Evolutionary conservation across 2,329 filamentous ascomycete species (phyloP), one percentile per base, ranked within the genome.

Genomic region (Dactylellina haptotyla): DNA sequence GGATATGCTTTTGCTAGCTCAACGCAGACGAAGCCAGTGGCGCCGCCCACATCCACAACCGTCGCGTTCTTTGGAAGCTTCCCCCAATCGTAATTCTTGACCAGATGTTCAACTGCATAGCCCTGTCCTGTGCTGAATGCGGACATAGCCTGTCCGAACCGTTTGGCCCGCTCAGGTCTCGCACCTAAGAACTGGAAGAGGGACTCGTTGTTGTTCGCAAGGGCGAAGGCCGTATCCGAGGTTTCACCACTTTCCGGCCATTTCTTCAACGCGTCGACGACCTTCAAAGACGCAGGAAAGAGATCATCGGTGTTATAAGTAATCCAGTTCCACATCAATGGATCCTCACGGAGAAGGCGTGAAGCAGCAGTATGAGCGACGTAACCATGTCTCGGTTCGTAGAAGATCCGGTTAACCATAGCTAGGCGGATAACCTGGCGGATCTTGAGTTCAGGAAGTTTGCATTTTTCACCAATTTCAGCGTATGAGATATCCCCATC

Each of bases 41-140:
- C 85, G 1, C 87, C 87, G 8, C 87, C 87, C 10, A 87, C 76
- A 62, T 89, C 87, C 3, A 89, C 85, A 39, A 89, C 79, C 0
- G 82, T 85, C 2, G 83, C 86, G 3, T 79, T 79, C 0, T 69
- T 77, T 4, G 73, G 73, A 1, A 87, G 78, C 0, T 81, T 81
- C 0, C 81, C 79, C 76, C 88, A 84, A 76, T 87, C 84, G 76
- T 85, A 88, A 45, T 83, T 84, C 37, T 85, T 80, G 1, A 87
- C 81, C 8, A 88, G 81, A 75, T 87, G 82, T 23, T 79, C 79
- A 3, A 87, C 76, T 75, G 87, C 85, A 75, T 87, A 87, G 0
- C 86, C 86, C 76, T 87, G 84, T 64, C 84, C 86, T 1, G 82
- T 83, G 0, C 84, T 85, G 57, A 88, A 80, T 57, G 82, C 85